Conservation (phyloP, 495 filamentous ascomycete species). For the Xylaria grammica region DNA sequence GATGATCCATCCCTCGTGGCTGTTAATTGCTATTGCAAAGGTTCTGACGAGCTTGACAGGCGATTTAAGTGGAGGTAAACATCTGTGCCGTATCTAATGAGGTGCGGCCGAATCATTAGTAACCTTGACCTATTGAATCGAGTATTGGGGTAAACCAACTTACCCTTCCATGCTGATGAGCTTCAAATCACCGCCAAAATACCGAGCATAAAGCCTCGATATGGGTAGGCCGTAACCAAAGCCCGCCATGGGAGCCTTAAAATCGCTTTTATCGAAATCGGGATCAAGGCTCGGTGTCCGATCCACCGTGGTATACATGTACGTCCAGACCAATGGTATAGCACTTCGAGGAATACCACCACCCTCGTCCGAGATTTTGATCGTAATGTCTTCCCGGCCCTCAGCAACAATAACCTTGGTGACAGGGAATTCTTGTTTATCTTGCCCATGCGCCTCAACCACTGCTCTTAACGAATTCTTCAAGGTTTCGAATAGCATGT, state of each 20-base stretch:
- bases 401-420: conserved; percentile 97
- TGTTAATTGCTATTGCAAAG: conserved; percentile 97
- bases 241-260: conserved; percentile 98
- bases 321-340: conserved; percentile 98
- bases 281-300: conserved; percentile 93
- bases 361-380: conserved; percentile 96
- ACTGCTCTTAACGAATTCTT: conserved; percentile 98
- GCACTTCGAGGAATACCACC: conserved; percentile 90
- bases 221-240: conserved; percentile 97
- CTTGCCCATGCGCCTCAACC: conserved; percentile 92
- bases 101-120: conserved; percentile 12
- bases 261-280: conserved; percentile 98
- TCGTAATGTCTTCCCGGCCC: conserved; percentile 97
- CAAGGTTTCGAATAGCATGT: conserved; percentile 99
- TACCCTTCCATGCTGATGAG: conserved; percentile 99
- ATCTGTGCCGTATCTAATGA: conserved; percentile 88
- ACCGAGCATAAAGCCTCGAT: conserved; percentile 89
- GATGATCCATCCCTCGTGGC: conserved; percentile 83
- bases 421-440: conserved; percentile 93
- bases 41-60: conserved; percentile 92
- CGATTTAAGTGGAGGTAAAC: conserved; percentile 98
- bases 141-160: conserved; percentile 36
- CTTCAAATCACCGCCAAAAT: conserved; percentile 97
- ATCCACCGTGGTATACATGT: conserved; percentile 99
- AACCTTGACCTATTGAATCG: not conserved